Conservation (phyloP, 441 rosid genomes). For the Brassica hybrid region DNA sequence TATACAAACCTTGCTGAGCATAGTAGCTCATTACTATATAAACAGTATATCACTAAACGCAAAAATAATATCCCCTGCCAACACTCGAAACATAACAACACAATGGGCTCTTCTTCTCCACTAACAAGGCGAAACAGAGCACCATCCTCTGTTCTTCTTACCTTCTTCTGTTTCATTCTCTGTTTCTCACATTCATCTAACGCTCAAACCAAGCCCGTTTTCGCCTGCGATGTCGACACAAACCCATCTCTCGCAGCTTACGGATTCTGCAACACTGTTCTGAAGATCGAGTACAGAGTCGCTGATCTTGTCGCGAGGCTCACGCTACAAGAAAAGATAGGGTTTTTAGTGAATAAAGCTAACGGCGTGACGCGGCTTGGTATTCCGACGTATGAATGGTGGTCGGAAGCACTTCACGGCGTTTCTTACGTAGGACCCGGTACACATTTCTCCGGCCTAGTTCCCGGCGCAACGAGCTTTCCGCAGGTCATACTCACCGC, state of each 20-base stretch:
- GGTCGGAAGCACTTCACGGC: slow-evolving; percentile 97
- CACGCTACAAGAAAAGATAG: slow-evolving; percentile 74
- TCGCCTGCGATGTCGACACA: slow-evolving; percentile 69
- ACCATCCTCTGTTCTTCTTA: slow-evolving; percentile 50
- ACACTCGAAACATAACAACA: slow-evolving; percentile 20
- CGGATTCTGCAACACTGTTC: slow-evolving; percentile 62
- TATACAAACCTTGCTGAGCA: slow-evolving; percentile 25
- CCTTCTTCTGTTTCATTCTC: slow-evolving; percentile 6
- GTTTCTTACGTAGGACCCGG: slow-evolving; percentile 83
- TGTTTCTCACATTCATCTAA: neutral
- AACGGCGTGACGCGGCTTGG: slow-evolving; percentile 72
- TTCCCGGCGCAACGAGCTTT: slow-evolving; percentile 94
- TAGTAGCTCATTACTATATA: slow-evolving; percentile 26
- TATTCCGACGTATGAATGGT: slow-evolving; percentile 88
- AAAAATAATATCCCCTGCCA: slow-evolving; percentile 10
- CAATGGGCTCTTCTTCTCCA: slow-evolving; percentile 47
- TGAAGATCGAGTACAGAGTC: slow-evolving; percentile 56
- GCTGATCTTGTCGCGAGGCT: slow-evolving; percentile 71
- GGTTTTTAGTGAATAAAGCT: slow-evolving; percentile 55
- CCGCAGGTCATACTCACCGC: slow-evolving; percentile 94
- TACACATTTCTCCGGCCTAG: slow-evolving; percentile 58
- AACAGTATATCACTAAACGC: slow-evolving; percentile 15
- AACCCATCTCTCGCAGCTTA: slow-evolving; percentile 53
- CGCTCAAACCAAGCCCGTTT: slow-evolving; percentile 65
- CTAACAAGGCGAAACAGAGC: slow-evolving; percentile 43